A percentile compares a stretch with the other conserved stretches of the same genome.
Evolutionary conservation across 2,329 filamentous ascomycete species (phyloP).

Genomic region (Botrytis byssoidea): DNA sequence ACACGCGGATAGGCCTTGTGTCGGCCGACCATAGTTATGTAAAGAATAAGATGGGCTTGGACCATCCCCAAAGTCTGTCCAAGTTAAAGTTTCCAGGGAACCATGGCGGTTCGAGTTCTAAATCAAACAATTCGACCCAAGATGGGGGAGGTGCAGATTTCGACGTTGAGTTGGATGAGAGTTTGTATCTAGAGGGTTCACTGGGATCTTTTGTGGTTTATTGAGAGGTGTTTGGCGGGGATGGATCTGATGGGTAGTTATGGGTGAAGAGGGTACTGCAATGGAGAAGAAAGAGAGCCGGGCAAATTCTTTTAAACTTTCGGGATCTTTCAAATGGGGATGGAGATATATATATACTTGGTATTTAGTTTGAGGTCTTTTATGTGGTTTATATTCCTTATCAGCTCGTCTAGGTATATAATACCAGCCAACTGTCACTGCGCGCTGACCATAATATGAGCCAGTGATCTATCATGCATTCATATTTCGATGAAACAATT

Average conservation of each 20-base stretch:
- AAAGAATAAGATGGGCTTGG: background rate
- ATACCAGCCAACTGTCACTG: too few relatives aligned
- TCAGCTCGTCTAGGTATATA: too few relatives aligned
- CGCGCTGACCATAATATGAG: background rate
- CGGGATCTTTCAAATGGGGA: background rate
- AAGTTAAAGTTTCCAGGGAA: background rate
- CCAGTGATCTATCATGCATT: background rate
- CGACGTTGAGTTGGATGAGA: background rate
- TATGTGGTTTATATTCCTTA: background rate
- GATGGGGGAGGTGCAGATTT: background rate
- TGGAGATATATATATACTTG: background rate
- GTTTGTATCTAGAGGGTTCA: background rate
- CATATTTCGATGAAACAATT: background rate
- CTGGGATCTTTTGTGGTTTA: slow-evolving; percentile 8
- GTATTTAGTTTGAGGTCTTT: background rate
- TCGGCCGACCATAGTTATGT: rapidly evolving
- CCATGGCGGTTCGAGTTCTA: background rate
- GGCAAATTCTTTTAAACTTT: background rate
- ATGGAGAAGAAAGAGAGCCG: too few relatives aligned
- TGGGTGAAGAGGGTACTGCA: background rate
- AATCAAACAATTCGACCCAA: too few relatives aligned
- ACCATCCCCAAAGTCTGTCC: background rate
- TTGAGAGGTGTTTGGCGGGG: background rate
- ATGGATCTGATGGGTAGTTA: background rate
- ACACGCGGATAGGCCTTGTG: background rate